phyloP scores from a whole-genome alignment of 306 rosid species.

The Albizia julibrissin region DNA sequence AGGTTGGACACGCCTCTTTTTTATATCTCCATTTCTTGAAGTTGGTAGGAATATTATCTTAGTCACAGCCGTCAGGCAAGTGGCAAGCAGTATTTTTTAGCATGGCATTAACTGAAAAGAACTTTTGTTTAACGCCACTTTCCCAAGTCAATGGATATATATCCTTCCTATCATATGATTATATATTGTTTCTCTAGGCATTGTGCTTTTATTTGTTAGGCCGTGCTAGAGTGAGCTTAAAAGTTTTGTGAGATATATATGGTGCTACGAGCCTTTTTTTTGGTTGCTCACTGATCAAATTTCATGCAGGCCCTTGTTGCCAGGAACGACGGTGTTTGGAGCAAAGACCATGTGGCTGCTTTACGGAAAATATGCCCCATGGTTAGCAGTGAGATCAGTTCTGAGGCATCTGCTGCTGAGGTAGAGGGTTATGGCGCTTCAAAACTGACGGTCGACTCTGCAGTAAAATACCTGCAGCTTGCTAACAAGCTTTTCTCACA shows the following conservation, averaged over 20 bases:
- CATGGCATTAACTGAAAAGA: not conserved
- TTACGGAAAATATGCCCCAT: constrained; percentile 94
- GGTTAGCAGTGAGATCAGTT: constrained; percentile 92
- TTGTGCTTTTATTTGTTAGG: not conserved
- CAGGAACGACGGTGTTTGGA: constrained; percentile 98
- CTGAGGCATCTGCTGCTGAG: constrained; percentile 99
- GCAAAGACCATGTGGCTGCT: constrained; percentile 89
- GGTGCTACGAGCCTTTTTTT: not conserved
- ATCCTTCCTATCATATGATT: constrained; percentile 4
- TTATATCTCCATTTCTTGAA: not conserved
- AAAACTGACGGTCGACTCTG: constrained; percentile 91
- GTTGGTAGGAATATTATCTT: not conserved
- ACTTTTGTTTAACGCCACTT: not conserved
- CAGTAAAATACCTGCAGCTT: constrained; percentile 95
- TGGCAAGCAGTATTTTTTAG: not conserved
- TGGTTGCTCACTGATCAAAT: constrained; percentile 10
- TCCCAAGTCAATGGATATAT: not conserved
- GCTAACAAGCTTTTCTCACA: constrained; percentile 97
- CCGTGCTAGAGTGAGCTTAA: not conserved
- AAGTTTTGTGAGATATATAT: constrained; percentile 12
- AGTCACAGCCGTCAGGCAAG: not conserved
- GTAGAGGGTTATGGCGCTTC: constrained; percentile 99
- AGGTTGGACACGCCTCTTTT: not conserved
- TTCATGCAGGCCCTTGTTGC: constrained; percentile 88
- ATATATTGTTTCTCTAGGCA: not conserved